These are phyloP conservation scores for Verticillium nonalfalfae DNA, from an alignment of 2,329 filamentous ascomycete genomes.

Conservation along the genomic window DNA sequence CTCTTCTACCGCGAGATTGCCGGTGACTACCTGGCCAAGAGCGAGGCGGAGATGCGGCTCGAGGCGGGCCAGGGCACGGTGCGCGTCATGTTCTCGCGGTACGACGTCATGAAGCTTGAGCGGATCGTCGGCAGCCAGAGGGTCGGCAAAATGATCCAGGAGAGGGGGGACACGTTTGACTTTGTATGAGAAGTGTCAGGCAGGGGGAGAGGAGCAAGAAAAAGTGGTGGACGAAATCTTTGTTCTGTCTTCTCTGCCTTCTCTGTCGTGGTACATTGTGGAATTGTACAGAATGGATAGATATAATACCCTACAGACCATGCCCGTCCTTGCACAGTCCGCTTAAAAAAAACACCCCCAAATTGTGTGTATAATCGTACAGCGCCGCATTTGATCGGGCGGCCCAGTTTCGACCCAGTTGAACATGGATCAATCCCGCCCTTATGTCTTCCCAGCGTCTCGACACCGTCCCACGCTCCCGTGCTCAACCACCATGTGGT, in stretches of 20 bases:
- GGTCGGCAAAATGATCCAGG: slow-evolving; percentile 75
- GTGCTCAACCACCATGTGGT: no score
- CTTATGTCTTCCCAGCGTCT: background rate
- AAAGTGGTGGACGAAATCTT: background rate
- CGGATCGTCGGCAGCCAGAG: slow-evolving; percentile 77
- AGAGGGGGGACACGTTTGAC: slow-evolving; percentile 87
- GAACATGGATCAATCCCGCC: background rate
- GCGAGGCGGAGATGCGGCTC: slow-evolving; percentile 47
- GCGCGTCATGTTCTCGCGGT: slow-evolving; percentile 71
- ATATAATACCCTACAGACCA: background rate
- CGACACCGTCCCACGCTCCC: no score
- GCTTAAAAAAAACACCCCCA: no score
- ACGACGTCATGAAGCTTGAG: slow-evolving; percentile 85
- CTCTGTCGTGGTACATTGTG: background rate
- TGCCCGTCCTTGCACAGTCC: background rate
- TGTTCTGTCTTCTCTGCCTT: no score
- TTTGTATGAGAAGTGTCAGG: slow-evolving; percentile 71
- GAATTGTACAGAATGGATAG: background rate
- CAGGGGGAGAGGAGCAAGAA: background rate
- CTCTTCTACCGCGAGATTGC: slow-evolving; percentile 73
- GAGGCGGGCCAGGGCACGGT: slow-evolving; percentile 55
- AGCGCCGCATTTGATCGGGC: background rate
- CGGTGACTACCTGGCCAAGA: slow-evolving; percentile 58
- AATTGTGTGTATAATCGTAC: background rate
- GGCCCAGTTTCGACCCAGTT: background rate